Percentiles rank a stretch among this genome's conserved stretches.
Evolutionary conservation across 2,329 filamentous ascomycete species (phyloP).

Genomic region (Aspergillus tubingensis): DNA sequence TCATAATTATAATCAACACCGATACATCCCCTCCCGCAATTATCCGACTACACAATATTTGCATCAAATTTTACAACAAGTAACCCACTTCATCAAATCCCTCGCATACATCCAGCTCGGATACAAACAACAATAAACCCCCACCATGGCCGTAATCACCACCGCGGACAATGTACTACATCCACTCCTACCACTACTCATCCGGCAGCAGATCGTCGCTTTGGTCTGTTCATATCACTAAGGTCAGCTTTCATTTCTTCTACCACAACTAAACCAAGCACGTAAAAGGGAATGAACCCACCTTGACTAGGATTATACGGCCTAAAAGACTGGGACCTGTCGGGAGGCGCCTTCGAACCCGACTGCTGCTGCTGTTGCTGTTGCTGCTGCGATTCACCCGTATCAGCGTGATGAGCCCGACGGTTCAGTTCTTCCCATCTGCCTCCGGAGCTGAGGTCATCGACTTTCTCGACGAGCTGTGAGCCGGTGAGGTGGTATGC

Average conservation of each 20-base stretch:
- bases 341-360: background rate
- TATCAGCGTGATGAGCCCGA: background rate
- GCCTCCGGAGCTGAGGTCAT: background rate
- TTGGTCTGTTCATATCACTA: background rate
- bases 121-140: background rate
- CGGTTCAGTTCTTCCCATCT: background rate
- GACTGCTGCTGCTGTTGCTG: background rate
- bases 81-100: background rate
- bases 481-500: constrained; percentile 4
- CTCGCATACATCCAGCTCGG: background rate
- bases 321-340: background rate
- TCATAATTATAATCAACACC: background rate
- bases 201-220: background rate
- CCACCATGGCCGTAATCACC: background rate
- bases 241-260: background rate
- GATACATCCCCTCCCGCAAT: background rate
- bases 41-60: background rate
- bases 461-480: background rate
- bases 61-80: background rate
- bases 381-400: background rate
- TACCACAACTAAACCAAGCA: too few species aligned
- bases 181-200: background rate
- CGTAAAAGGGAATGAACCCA: background rate
- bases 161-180: background rate
- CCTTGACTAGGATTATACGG: background rate